Conservation (phyloP, 208 protist species). For the Endotrypanum monterogeii region DNA sequence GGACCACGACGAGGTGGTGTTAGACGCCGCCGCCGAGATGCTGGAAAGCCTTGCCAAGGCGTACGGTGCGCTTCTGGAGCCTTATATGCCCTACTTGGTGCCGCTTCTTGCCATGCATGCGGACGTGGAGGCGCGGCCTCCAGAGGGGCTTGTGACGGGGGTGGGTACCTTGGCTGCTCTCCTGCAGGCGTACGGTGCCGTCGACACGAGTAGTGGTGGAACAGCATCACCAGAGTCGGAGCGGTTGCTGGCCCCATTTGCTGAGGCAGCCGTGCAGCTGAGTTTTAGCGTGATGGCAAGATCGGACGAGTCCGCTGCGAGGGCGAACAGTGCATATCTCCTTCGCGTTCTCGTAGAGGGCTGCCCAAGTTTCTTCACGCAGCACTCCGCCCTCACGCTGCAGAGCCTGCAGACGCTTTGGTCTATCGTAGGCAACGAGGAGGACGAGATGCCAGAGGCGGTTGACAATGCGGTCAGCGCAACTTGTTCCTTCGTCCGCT, state of each 20-base stretch:
- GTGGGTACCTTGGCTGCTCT: conserved; percentile 57
- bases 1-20: conserved; percentile 76
- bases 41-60: conserved; percentile 74
- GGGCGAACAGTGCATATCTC: conserved; percentile 72
- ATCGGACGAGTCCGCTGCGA: conserved; percentile 69
- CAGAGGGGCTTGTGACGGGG: conserved; percentile 72
- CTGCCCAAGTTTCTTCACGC: conserved; percentile 36
- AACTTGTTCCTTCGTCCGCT: conserved; percentile 74
- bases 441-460: conserved; percentile 70
- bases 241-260: conserved; percentile 36
- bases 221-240: conserved; percentile 4
- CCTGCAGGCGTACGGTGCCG: conserved; percentile 48
- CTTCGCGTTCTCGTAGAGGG: conserved; percentile 63
- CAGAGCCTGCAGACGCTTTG: conserved; percentile 42
- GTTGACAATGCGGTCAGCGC: conserved; percentile 88
- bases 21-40: conserved; percentile 67
- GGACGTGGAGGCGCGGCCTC: conserved; percentile 44
- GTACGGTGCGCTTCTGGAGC: conserved; percentile 61
- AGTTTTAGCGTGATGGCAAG: conserved; percentile 46
- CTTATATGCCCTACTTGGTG: conserved; percentile 47
- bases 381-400: conserved; percentile 25
- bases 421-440: conserved; percentile 35
- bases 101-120: conserved; percentile 67
- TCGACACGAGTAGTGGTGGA: conserved; percentile 5
- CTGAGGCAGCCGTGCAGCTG: conserved; percentile 52